phyloP scores from a whole-genome alignment of 768 basidiomycete species.

The Russula sp. region DNA sequence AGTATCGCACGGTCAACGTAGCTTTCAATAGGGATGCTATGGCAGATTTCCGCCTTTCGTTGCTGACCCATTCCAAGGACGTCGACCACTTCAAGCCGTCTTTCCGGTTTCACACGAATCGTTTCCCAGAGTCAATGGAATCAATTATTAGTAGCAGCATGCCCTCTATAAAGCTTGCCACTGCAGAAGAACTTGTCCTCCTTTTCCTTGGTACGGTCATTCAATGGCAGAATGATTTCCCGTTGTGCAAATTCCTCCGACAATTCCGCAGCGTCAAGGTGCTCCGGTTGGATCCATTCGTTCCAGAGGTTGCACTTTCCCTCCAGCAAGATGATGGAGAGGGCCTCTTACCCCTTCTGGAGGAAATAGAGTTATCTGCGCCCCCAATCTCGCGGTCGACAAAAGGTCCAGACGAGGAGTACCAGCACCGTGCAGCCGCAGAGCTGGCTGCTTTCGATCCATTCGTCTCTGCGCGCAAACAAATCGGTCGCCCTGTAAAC shows the following conservation, averaged over 20 bases:
- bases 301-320: neutral
- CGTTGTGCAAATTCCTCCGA: neutral
- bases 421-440: no score
- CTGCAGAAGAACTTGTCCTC: neutral
- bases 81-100: no score
- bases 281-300: neutral
- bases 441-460: neutral
- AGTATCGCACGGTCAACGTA: no score
- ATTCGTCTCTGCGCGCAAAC: slow-evolving; percentile 3
- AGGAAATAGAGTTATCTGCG: neutral
- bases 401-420: no score
- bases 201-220: neutral
- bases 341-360: neutral
- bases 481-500: neutral
- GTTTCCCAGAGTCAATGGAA: no score
- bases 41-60: no score
- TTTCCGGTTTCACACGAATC: no score
- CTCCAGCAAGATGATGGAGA: neutral
- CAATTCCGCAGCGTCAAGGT: neutral
- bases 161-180: neutral
- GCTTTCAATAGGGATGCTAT: no score
- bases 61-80: no score
- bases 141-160: no score
- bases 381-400: no score
- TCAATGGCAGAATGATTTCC: neutral